A percentile compares a stretch with the other conserved stretches of the same genome.
Conservation (phyloP, 805 yeast species). For the Cyberlindnera japonica region DNA sequence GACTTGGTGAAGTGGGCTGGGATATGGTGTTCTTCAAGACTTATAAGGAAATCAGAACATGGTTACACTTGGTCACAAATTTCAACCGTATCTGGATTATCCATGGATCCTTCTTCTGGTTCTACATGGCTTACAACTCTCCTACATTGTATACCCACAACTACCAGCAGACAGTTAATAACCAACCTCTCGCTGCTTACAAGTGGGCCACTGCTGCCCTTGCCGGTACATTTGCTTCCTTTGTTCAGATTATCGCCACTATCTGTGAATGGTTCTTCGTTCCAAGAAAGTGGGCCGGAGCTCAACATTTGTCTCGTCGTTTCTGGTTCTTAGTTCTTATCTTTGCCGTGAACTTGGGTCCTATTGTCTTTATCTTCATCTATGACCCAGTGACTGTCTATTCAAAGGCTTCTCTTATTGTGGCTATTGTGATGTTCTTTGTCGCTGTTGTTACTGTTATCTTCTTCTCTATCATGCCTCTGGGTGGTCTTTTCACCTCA, state of each 20-base stretch:
- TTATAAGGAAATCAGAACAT: conserved; percentile 91
- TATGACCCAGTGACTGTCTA: conserved; percentile 65
- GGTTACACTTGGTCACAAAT: conserved; percentile 94
- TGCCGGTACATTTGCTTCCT: conserved; percentile 85
- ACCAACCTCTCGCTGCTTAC: conserved; percentile 85
- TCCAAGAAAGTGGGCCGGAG: conserved; percentile 99
- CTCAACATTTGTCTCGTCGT: conserved; percentile 92
- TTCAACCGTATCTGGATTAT: conserved; percentile 98
- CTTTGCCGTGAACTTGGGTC: conserved; percentile 72
- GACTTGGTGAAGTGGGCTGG: conserved; percentile 94
- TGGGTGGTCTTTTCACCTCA: conserved; percentile 93
- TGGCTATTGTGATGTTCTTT: conserved; percentile 84
- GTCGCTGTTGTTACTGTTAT: conserved; percentile 79
- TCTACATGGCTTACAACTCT: conserved; percentile 89
- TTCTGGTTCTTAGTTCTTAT: conserved; percentile 67
- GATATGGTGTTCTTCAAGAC: conserved; percentile 90
- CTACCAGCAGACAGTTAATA: conserved; percentile 77
- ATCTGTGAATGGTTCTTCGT: conserved; percentile 92
- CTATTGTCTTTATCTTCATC: conserved; percentile 80
- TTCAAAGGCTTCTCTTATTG: conserved; percentile 70
- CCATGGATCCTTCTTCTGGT: conserved; percentile 88
- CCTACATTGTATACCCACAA: conserved; percentile 87
- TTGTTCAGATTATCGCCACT: conserved; percentile 84
- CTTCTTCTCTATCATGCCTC: conserved; percentile 92
- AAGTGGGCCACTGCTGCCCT: conserved; percentile 91